Conservation (phyloP, 495 filamentous ascomycete species). For the Hypoxylon lenormandii region DNA sequence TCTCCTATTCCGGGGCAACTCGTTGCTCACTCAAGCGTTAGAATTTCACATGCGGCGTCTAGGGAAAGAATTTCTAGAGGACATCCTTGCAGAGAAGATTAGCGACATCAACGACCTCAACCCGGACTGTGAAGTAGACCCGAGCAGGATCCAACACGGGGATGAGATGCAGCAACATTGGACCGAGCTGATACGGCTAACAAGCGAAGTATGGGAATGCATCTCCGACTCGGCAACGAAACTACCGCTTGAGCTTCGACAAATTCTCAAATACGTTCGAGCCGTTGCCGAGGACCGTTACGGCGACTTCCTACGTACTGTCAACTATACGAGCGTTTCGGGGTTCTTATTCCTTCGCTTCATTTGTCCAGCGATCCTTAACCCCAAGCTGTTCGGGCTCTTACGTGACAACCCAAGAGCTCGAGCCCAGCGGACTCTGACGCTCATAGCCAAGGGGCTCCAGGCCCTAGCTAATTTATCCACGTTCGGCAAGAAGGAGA, state of each 20-base stretch:
- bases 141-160: conserved; percentile 73
- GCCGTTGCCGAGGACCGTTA: conserved; percentile 96
- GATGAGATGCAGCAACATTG: conserved; percentile 88
- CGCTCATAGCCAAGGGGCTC: conserved; percentile 93
- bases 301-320: conserved; percentile 92
- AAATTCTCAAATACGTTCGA: conserved; percentile 90
- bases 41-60: conserved; percentile 95
- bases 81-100: conserved; percentile 85
- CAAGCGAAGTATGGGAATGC: conserved; percentile 83
- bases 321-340: conserved; percentile 94
- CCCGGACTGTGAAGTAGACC: conserved; percentile 95
- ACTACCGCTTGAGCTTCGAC: conserved; percentile 85
- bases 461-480: conserved; percentile 94
- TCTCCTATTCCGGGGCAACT: conserved; percentile 94
- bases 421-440: conserved; percentile 88
- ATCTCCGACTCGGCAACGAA: conserved; percentile 77
- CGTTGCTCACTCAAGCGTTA: conserved; percentile 89
- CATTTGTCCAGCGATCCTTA: conserved; percentile 94
- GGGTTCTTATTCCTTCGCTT: conserved; percentile 96
- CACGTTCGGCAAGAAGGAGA: conserved; percentile 92
- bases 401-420: conserved; percentile 86
- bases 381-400: conserved; percentile 94
- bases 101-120: conserved; percentile 87
- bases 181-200: conserved; percentile 78
- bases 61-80: conserved; percentile 91